Evolutionary conservation across 805 yeast genomes (phyloP).

Genomic region (Lipomyces spencermartinsiae): DNA sequence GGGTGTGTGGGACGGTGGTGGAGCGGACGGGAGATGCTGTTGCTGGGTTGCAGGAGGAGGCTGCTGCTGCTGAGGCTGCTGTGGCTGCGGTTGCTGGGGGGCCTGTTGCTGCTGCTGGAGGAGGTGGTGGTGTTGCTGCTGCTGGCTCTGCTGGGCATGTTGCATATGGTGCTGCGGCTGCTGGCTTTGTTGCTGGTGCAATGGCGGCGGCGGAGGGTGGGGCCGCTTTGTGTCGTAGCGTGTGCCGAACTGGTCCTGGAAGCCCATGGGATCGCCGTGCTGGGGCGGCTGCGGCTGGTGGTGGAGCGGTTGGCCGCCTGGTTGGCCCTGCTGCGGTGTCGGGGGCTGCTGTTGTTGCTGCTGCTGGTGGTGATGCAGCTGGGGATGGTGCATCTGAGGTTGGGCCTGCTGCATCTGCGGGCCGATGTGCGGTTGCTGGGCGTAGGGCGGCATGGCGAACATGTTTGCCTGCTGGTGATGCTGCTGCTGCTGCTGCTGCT

Average conservation of each 20-base stretch:
- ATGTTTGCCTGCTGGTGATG: slow-evolving; percentile 12
- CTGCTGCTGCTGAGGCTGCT: slow-evolving; percentile 2
- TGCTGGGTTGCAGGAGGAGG: not conserved
- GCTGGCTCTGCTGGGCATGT: slow-evolving; percentile 10
- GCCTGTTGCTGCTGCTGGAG: slow-evolving; percentile 4
- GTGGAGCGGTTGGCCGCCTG: slow-evolving; percentile 4
- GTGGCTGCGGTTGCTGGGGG: not conserved
- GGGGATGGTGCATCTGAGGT: slow-evolving; percentile 13
- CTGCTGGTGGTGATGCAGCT: slow-evolving; percentile 5
- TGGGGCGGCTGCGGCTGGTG: not conserved
- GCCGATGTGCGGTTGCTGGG: slow-evolving; percentile 2
- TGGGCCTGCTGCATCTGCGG: slow-evolving; percentile 1
- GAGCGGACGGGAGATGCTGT: not conserved
- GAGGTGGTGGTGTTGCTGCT: not conserved
- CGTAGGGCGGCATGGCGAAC: slow-evolving; percentile 3
- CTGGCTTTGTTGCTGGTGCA: slow-evolving; percentile 8
- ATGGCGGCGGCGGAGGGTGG: slow-evolving; percentile 7
- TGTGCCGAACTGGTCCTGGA: slow-evolving; percentile 5
- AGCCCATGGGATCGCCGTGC: not conserved
- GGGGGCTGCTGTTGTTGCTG: slow-evolving; percentile 14
- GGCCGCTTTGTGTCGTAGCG: slow-evolving; percentile 11
- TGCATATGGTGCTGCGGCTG: slow-evolving; percentile 13
- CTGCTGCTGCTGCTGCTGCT: slow-evolving; percentile 21
- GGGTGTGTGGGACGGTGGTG: not conserved
- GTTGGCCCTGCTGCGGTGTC: slow-evolving; percentile 9